Percentiles rank a stretch among this genome's conserved stretches.
phyloP scores from a whole-genome alignment of 192 early-diverging fungal genomes.

The Backusella tarrabulga region DNA sequence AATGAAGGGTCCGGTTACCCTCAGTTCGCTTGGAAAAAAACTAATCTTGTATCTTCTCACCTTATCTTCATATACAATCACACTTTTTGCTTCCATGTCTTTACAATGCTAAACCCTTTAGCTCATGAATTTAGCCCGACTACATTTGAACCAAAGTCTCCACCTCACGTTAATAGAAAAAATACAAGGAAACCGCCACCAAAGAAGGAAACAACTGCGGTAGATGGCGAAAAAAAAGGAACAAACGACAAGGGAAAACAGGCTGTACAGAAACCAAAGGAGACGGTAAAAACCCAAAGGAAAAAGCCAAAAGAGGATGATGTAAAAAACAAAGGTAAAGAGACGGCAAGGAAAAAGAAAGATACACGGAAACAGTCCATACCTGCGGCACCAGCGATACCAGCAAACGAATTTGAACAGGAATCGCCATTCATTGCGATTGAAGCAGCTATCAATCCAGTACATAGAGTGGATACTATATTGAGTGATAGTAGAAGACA shows the following conservation, averaged over 20 bases:
- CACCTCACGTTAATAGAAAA: not conserved
- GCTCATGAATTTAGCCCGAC: constrained; percentile 10
- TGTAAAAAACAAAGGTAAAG: not conserved
- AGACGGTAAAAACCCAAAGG: not conserved
- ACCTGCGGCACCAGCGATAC: not conserved
- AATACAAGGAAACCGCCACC: not conserved
- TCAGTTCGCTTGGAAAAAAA: too few relatives aligned
- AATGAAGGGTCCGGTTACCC: not conserved
- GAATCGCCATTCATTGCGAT: constrained; percentile 14
- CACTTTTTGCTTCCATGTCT: not conserved
- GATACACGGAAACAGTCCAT: not conserved
- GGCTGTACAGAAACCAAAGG: not conserved
- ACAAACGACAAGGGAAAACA: constrained; percentile 3
- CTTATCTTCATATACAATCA: not conserved
- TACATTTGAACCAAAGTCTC: not conserved
- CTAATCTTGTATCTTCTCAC: not conserved
- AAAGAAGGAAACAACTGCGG: not conserved
- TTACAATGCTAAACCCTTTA: constrained; percentile 10
- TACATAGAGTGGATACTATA: not conserved
- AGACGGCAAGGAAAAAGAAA: not conserved
- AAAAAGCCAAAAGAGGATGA: not conserved
- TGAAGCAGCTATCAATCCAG: constrained; percentile 13
- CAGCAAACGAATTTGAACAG: not conserved
- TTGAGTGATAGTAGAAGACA: not conserved
- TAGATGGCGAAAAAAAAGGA: not conserved